Evolutionary conservation across 768 basidiomycete species (phyloP).

Genomic region (Chalciporus piperatus): DNA sequence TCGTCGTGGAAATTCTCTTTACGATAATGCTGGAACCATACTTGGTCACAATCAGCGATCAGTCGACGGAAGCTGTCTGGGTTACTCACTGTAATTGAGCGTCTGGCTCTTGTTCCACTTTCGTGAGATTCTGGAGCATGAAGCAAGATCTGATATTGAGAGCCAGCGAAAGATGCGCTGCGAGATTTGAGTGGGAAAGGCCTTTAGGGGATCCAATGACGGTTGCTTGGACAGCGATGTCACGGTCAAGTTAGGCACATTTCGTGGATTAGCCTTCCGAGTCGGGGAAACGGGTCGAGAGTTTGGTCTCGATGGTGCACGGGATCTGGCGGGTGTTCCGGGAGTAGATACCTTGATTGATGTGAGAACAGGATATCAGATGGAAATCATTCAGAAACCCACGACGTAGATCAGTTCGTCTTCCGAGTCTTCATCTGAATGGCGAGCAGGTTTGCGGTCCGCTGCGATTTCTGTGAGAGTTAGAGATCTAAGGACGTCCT

Average conservation of each 20-base stretch:
- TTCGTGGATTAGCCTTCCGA: conserved; percentile 16
- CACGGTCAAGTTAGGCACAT: conserved; percentile 28
- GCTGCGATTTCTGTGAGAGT: conserved; percentile 34
- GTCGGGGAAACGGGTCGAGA: conserved; percentile 44
- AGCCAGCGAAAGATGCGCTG: conserved; percentile 73
- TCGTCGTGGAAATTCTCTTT: conserved; percentile 85
- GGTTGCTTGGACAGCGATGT: conserved; percentile 12
- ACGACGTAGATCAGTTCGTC: conserved; percentile 74
- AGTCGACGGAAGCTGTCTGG: not conserved
- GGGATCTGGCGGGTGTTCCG: conserved; percentile 64
- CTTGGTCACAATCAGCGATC: conserved; percentile 38
- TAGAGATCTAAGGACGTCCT: conserved; percentile 64
- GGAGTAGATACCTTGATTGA: conserved; percentile 57
- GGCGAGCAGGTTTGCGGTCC: conserved; percentile 23
- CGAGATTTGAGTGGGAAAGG: conserved; percentile 76
- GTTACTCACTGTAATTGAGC: conserved; percentile 75
- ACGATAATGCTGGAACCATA: conserved; percentile 92
- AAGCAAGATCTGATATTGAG: conserved; percentile 62
- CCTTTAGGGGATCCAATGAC: conserved; percentile 58
- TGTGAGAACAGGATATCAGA: conserved; percentile 8
- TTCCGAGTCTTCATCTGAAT: conserved; percentile 51
- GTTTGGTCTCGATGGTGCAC: conserved; percentile 47
- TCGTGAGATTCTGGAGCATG: conserved; percentile 76
- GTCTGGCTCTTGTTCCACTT: conserved; percentile 91
- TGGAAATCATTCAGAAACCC: conserved; percentile 27